Base-by-base conservation (phyloP, 306 rosid species). In the Pyrus bretschneideri region DNA sequence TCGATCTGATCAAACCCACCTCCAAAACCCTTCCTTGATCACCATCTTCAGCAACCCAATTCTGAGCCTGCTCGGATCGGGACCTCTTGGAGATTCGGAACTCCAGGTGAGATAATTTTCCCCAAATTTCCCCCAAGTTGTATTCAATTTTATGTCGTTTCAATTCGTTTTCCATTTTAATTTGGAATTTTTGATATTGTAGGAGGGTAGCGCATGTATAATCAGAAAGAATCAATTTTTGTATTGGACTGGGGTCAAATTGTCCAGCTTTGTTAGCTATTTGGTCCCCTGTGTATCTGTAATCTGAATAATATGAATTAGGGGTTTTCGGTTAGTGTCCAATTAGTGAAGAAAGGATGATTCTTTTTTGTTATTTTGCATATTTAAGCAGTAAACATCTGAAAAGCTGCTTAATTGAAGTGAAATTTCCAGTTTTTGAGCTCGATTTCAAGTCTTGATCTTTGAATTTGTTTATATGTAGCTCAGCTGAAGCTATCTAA, bases 81-180 rank as follows among this genome's bases (percentile, higher is more conserved):
- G 19, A 80, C 23, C 14, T 54, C 77, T 67, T 55, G 63, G 49
- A 77, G 70, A 62, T 11, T 30, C 11, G 29, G 61, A 67, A 30
- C 78, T 76, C 52, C 82, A 21, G 86, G 87, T 85, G 40, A 80
- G 70, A 44, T 40, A 13, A 46, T 72, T 29, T 66, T 62, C 70
- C 69, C 19, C 58, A 3, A 73, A 40, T 81, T 49, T 66, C 51
- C 70, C 69, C 19, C 63, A 8, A 73, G 25, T 81, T 49, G 0
- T 23, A 2, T 49, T 10, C 15, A 57, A 42, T 60, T 17, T 23
- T 23, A 17, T 22, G 14, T 44, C 54, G 2, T 63, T 68, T 27
- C 27, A 35, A 49, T 63, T 66, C 9, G 1, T 11, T 55, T 66
- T 10, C 45, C 8, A 11, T 4, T 78, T 25, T 60, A 4, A 19